Base-by-base conservation (phyloP, 192 early-diverging fungal species). In the Coemansia sp. region DNA sequence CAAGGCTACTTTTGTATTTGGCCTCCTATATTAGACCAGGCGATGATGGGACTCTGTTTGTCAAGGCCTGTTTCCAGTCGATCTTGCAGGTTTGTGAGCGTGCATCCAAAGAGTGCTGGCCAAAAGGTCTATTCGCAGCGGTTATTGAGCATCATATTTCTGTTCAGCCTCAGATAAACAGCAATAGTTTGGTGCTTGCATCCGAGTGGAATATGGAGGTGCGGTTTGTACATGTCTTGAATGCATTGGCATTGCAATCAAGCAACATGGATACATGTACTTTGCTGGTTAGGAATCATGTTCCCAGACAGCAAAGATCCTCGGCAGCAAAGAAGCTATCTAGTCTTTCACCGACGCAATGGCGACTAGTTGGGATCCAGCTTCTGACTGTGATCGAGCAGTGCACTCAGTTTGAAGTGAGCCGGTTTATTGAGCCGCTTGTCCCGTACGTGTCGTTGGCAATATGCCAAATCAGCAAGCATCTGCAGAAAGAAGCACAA, bases 401-500 rank as follows among this genome's bases (percentile, higher is more conserved):
- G 18, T 41, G 51, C 48, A 53, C 55, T 0, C 46, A 54, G 45
- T 57, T 14, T 14, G 68, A 77, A n/a, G 16, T 38, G 11, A 49
- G 47, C 3, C 55, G 23, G 10, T 16, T 59, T 16, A 4, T 46
- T 12, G 42, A 30, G 20, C 21, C 47, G 3, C 41, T 56, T 12
- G 43, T 77, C 12, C 73, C 73, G 15, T 77, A 77, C n/a, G 58
- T 70, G 16, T 42, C 63, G 6, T 49, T 59, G 37, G 37, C 36
- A 15, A 39, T 77, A 12, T 65, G 52, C 40, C 48, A 19, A 6
- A 43, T 59, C 3, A 33, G 16, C 0, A 30, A 14, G 9, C 57
- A 51, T 12, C 14, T 58, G 33, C 28, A 10, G 23, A 26, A 20
- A 8, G 46, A 47, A 16, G 36, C 35, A 3, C 28, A 18, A 2